Percentiles rank a stretch among this genome's conserved stretches.
phyloP scores from a whole-genome alignment of 2,329 filamentous ascomycete species.

The Colletotrichum sp. region DNA sequence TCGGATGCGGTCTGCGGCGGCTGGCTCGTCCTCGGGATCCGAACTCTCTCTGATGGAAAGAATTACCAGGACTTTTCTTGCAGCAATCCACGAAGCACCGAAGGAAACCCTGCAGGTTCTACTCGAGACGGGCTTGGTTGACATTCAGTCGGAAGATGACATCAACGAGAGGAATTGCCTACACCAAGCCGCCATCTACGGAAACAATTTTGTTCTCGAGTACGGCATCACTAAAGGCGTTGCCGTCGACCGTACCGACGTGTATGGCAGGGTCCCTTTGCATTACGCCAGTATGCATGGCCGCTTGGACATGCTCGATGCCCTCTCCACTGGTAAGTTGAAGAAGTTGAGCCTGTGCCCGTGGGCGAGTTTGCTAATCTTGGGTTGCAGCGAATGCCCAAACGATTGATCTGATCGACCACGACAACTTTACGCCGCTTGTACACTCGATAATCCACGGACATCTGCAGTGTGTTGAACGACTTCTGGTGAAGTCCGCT shows the following conservation, averaged over 20 bases:
- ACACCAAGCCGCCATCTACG: constrained; percentile 96
- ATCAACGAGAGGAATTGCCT: constrained; percentile 98
- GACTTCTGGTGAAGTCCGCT: constrained; percentile 78
- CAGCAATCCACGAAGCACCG: constrained; percentile 85
- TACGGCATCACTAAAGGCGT: constrained; percentile 79
- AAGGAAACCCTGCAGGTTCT: constrained; percentile 77
- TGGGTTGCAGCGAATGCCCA: constrained; percentile 62
- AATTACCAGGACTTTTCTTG: constrained; percentile 88
- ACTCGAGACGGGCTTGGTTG: constrained; percentile 80
- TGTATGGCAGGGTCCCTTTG: constrained; percentile 90
- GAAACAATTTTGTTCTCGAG: constrained; percentile 78
- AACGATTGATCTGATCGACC: constrained; percentile 87
- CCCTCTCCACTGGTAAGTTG: constrained; percentile 67
- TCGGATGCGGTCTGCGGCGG: constrained; percentile 64
- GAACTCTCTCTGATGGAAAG: constrained; percentile 70
- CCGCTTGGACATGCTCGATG: constrained; percentile 80
- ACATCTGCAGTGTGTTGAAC: constrained; percentile 79
- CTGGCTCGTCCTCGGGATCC: constrained; percentile 55
- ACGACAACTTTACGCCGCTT: constrained; percentile 96
- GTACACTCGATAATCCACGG: constrained; percentile 95
- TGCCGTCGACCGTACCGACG: constrained; percentile 81
- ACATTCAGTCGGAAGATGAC: constrained; percentile 93
- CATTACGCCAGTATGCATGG: constrained; percentile 98
- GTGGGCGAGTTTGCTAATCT: constrained; percentile 14
- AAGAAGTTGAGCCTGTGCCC: background rate